Evolutionary conservation across 805 yeast species (phyloP), one percentile per base, ranked within the genome.

Genomic region (Pichia deserticola): DNA sequence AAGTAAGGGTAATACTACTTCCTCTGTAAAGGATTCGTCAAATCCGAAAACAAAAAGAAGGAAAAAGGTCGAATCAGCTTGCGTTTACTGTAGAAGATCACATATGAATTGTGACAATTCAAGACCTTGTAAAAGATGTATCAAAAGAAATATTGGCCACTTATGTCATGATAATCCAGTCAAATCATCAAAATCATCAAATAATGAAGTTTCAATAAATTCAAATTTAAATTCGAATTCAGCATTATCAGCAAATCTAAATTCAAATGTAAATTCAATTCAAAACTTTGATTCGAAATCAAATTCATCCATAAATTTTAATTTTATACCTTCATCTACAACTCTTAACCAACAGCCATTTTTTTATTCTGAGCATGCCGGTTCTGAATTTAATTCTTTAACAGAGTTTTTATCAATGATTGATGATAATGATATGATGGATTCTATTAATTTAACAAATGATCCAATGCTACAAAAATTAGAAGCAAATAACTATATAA

Each of bases 71-170:
- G 77, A 71, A 25, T 70, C 75, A 45, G 95, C 98, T 0, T 90
- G 98, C 68, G 85, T 90, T 1, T 90, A 86, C 61, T 90, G 97
- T 63, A 78, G 97, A 38, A 72, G 98, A 48, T 87, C 96, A 0
- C 98, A 90, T 64, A 87, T 90, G 90, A 86, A 89, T 33, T 90
- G 98, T 68, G 96, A 89, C 64, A 84, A 82, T 40, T 70, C 78
- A 20, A 66, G 88, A 59, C 81, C 93, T 7, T 87, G 96, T 60
- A 77, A 81, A 45, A 73, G 97, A 40, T 90, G 98, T 66, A 73
- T 90, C 9, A 87, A 86, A 65, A 72, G 97, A 57, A 86, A 86
- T 38, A 92, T 90, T 43, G 90, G 93, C 4, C 96, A 89, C 65
- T 67, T 90, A 33, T 90, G 98, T 60, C 84, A 79, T 52, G 90